phyloP scores from a whole-genome alignment of 192 early-diverging fungal species.

The Podila horticola region DNA sequence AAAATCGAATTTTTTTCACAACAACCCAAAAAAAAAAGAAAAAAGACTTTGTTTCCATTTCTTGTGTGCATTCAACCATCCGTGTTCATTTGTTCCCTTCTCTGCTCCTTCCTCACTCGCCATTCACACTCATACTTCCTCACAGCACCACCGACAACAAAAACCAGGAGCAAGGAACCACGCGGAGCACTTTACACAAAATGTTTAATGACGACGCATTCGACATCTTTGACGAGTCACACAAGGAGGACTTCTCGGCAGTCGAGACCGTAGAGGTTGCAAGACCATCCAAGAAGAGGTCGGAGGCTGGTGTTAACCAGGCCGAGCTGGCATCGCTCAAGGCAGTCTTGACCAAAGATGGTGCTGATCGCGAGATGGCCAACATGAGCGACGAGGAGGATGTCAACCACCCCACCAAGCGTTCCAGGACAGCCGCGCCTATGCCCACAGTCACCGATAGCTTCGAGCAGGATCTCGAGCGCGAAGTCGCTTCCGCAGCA shows the following conservation, averaged over 20 bases:
- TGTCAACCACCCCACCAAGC: constrained; percentile 18
- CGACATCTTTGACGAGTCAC: constrained; percentile 43
- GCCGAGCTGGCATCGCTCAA: neutral
- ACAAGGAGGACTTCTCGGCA: constrained; percentile 34
- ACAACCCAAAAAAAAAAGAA: too few relatives aligned
- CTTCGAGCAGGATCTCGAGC: constrained; percentile 74
- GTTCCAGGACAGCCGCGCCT: constrained; percentile 6
- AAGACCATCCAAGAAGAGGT: constrained; percentile 22
- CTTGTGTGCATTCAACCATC: too few relatives aligned
- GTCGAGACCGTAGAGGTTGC: constrained; percentile 5
- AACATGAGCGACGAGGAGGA: constrained; percentile 31
- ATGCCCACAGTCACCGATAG: constrained; percentile 72
- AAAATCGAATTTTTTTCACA: too few relatives aligned
- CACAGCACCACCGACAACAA: too few relatives aligned
- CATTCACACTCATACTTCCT: too few relatives aligned
- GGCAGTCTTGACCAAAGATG: constrained; percentile 16
- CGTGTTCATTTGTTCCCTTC: too few relatives aligned
- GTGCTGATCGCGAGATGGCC: constrained; percentile 27
- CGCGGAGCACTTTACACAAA: neutral
- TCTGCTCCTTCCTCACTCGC: too few relatives aligned
- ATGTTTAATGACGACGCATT: constrained; percentile 26
- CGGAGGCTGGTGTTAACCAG: neutral
- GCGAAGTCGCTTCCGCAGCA: constrained; percentile 71
- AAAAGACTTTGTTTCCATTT: too few relatives aligned
- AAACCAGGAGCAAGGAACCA: neutral